phyloP scores from a whole-genome alignment of 2,329 filamentous ascomycete genomes.

The Ceratocystis lukuohia region DNA sequence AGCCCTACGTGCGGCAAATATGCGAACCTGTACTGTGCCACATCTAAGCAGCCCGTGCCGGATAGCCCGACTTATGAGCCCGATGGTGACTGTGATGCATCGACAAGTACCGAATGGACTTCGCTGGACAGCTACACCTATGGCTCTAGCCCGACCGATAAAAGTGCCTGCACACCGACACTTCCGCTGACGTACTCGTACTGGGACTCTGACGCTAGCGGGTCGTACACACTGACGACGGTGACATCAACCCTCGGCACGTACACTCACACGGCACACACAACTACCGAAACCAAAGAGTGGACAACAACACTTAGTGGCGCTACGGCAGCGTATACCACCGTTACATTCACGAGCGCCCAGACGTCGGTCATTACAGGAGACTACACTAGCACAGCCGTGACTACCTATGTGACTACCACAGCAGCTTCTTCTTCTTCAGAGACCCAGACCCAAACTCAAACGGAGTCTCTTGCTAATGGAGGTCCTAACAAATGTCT shows the following conservation, averaged over 20 bases:
- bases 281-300: constrained; percentile 8
- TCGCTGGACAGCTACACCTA: constrained; percentile 13
- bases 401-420: constrained; percentile 16
- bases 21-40: constrained; percentile 18
- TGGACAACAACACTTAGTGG: constrained; percentile 18
- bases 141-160: background rate
- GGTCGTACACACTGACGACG: constrained; percentile 14
- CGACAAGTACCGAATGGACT: background rate
- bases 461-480: background rate
- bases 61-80: background rate
- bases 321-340: constrained; percentile 14
- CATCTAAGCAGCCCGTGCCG: constrained; percentile 2
- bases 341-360: constrained; percentile 16
- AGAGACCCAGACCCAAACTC: background rate
- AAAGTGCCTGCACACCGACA: background rate
- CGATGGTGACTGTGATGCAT: background rate
- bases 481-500: background rate
- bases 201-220: background rate
- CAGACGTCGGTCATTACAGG: constrained; percentile 8
- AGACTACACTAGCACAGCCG: constrained; percentile 14
- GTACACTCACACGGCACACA: constrained; percentile 11
- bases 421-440: constrained; percentile 10
- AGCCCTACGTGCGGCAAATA: constrained; percentile 12
- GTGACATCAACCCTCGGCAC: constrained; percentile 16
- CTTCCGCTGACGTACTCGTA: constrained; percentile 5